Conservation (phyloP, 1,284 basidiomycete species). For the Pseudozyma sp. region DNA sequence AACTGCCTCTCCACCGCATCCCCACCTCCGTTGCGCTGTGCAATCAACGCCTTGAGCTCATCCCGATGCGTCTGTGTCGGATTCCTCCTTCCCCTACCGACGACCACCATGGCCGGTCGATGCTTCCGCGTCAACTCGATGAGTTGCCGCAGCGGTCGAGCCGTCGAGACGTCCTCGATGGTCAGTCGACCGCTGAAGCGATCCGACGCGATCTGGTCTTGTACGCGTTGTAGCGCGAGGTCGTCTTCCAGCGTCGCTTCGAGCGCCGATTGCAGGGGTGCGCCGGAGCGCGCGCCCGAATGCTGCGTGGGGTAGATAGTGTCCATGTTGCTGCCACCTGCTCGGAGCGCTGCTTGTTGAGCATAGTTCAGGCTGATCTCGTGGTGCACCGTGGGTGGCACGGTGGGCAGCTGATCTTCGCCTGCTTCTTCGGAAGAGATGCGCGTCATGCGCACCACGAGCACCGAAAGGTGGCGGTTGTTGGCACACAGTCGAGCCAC, state of each 20-base stretch:
- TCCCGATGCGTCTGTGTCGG: constrained; percentile 61
- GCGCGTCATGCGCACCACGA: constrained; percentile 50
- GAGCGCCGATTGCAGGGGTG: constrained; percentile 29
- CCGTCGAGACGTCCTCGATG: constrained; percentile 26
- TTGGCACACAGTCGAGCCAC: constrained; percentile 42
- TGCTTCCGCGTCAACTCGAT: constrained; percentile 24
- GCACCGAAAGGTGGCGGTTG: constrained; percentile 48
- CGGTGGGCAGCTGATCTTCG: constrained; percentile 36
- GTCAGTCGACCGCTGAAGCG: constrained; percentile 25
- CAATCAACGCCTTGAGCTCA: constrained; percentile 50
- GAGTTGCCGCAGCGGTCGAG: constrained; percentile 40
- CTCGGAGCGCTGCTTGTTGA: constrained; percentile 12
- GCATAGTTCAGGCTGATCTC: constrained; percentile 32
- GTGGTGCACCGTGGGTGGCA: constrained; percentile 61
- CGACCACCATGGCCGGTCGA: constrained; percentile 51
- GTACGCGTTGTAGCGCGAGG: constrained; percentile 44
- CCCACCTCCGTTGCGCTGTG: constrained; percentile 6
- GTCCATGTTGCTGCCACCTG: constrained; percentile 42
- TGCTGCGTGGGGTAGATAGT: constrained; percentile 56
- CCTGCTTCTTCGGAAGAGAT: constrained; percentile 47
- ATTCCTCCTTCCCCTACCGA: constrained; percentile 55
- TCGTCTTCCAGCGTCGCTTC: constrained; percentile 61
- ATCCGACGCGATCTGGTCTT: constrained; percentile 42
- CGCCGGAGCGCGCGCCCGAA: constrained; percentile 10
- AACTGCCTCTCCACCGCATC: constrained; percentile 44